Base-by-base conservation (phyloP, 495 filamentous ascomycete genomes). In the Podospora appendiculata region DNA sequence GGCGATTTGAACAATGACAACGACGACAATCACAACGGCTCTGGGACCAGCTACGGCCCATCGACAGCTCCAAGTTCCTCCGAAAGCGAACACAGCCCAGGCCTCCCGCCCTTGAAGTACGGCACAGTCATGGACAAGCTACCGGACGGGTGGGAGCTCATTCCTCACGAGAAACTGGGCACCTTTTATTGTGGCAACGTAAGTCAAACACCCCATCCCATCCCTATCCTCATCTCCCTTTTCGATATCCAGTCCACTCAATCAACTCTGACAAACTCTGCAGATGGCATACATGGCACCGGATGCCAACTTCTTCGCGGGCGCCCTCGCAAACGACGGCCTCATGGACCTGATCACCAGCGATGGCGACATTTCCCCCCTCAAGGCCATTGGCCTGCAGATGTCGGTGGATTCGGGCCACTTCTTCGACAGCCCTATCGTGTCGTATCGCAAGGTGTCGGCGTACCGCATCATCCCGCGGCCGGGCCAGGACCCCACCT, bases 141-240 rank as follows among this genome's bases (percentile, higher is more conserved):
- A 2, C 90, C 90, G 0, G 68, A 77, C 8, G 84, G 80, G 35
- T 95, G 90, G 87, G 75, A 85, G 47, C 69, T 85, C 17, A 67
- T 86, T 10, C 80, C 87, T 6, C 76, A 84, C 47, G 82, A 89
- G 51, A 87, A 82, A 14, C 71, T 98, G 39, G 90, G 91, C 7
- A 96, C 88, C 63, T 96, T 98, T 71, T 96, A 93, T 66, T 85
- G 85, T 8, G 93, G 93, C 47, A 98, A 96, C 61, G 80, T 80
- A 62, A 61, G 70, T 63, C 47, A 4, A 9, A 1, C 17, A 3
- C 1, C 18, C 14, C 14, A 3, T 6, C 16, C 18, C 16, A 2
- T 11, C 32, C 3, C 34, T 45, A 36, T 2, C 48, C 36, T 42
- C 38, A 4, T 49, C 25, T 1, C 41, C 13, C 39, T 9, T 19